Conservation (phyloP, 176 grass and related monocot species). For the Saccharum officinarum region DNA sequence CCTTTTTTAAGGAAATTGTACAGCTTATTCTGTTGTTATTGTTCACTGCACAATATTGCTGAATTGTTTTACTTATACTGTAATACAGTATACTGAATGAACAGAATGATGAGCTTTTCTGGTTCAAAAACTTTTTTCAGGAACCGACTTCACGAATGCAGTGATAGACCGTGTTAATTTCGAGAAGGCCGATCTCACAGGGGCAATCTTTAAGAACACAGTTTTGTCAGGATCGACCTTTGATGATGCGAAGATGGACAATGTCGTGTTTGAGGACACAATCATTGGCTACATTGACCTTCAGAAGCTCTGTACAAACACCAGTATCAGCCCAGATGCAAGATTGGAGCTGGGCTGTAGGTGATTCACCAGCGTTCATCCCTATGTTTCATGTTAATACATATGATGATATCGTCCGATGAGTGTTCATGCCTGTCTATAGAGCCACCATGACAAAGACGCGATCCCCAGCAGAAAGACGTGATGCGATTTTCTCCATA, state of each 20-base stretch:
- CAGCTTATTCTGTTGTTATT: neutral
- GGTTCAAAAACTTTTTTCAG: conserved; percentile 42
- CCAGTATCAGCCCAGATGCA: conserved; percentile 51
- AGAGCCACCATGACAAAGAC: conserved; percentile 27
- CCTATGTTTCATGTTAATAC: neutral
- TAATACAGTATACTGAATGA: neutral
- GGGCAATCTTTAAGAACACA: conserved; percentile 77
- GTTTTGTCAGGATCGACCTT: conserved; percentile 87
- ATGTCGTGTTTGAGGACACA: conserved; percentile 73
- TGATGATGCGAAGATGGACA: conserved; percentile 62
- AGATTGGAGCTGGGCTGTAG: conserved; percentile 72
- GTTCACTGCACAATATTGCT: neutral
- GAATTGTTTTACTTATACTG: conserved; percentile 8
- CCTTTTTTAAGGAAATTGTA: neutral
- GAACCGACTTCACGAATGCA: conserved; percentile 84
- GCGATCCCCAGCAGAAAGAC: neutral
- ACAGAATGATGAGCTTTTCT: neutral
- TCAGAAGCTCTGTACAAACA: conserved; percentile 88
- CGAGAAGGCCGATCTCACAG: conserved; percentile 71
- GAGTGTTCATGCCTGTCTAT: conserved; percentile 26
- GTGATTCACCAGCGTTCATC: conserved; percentile 37
- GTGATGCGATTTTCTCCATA: neutral
- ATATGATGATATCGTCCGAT: neutral
- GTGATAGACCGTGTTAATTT: conserved; percentile 89
- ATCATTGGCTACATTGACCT: conserved; percentile 94